Evolutionary conservation across 1,284 basidiomycete species (phyloP), one percentile per base, ranked within the genome.

Genomic region (Ganoderma resinaceum): DNA sequence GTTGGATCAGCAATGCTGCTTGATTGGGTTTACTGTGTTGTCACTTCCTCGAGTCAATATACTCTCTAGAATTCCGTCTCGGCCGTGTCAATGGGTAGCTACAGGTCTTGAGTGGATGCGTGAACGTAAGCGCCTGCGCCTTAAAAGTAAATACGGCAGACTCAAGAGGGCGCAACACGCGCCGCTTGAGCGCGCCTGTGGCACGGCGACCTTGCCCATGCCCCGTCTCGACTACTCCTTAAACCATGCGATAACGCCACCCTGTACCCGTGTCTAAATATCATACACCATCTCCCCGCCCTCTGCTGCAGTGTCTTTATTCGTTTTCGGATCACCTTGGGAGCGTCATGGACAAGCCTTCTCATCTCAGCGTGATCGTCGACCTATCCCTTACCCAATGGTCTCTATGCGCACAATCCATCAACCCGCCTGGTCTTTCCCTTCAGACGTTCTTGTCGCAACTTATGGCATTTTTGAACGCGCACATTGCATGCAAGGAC

Each of bases 401-500:
- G 95, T 85, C 91, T 73, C 82, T 89, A 71, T 87, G 89, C 70
- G 84, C 89, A 60, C 78, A 84, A 70, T 73, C 83, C 3, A 77
- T 79, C 43, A 86, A 86, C 66, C 69, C 81, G 0, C 79, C 86
- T 68, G 85, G 91, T 0, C 80, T 96, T 14, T 79, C 89, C 0
- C 83, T 96, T 33, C 78, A 85, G 31, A 77, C 86, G 2, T 96
- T 96, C 80, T 82, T 96, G 62, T 88, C 91, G 0, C 92, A 95
- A 73, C 84, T 98, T 16, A 87, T 98, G 68, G 92, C 95, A 29
- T 98, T 98, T 76, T 83, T 97, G 74, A 99, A 99, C 76, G 90
- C 96, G 0, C 96, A 99, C 81, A 87, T 97, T 68, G 96, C 96
- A 0, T 88, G 91, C 74, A 90, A 93, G 72, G 93, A 97, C 82